These are phyloP conservation scores for Funneliformis geosporum DNA, from an alignment of 192 early-diverging fungal genomes.

Conservation along the genomic window DNA sequence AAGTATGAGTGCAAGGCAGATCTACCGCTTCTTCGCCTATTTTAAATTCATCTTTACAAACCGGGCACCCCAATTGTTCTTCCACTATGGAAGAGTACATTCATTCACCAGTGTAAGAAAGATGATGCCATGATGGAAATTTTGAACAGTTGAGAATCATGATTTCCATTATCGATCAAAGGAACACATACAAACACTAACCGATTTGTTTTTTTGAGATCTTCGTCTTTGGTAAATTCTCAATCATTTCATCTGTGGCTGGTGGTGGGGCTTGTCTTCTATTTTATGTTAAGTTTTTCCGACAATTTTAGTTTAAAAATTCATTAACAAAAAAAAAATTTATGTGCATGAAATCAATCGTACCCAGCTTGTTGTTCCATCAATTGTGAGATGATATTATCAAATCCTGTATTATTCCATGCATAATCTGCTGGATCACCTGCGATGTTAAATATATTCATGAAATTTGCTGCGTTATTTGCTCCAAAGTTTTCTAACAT, in stretches of 20 bases:
- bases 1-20: slow-evolving; percentile 86
- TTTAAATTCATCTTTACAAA: slow-evolving; percentile 90
- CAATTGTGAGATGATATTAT: slow-evolving; percentile 86
- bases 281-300: neutral
- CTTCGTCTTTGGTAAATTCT: slow-evolving; percentile 55
- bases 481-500: slow-evolving; percentile 27
- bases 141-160: neutral
- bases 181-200: slow-evolving; percentile 32
- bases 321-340: neutral
- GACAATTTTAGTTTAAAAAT: neutral
- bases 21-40: slow-evolving; percentile 63
- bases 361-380: slow-evolving; percentile 72
- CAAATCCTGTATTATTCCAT: slow-evolving; percentile 77
- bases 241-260: slow-evolving; percentile 75
- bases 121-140: neutral
- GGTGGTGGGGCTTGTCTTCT: slow-evolving; percentile 79
- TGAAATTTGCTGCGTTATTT: slow-evolving; percentile 24
- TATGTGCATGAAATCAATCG: neutral
- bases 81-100: slow-evolving; percentile 36
- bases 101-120: neutral
- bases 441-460: slow-evolving; percentile 36
- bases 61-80: slow-evolving; percentile 73
- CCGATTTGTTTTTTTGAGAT: slow-evolving; percentile 58
- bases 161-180: neutral
- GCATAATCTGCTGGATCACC: slow-evolving; percentile 80